Evolutionary conservation across 225 moss, liverwort and hornwort genomes (phyloP).

Genomic region (Neckera pumila): DNA sequence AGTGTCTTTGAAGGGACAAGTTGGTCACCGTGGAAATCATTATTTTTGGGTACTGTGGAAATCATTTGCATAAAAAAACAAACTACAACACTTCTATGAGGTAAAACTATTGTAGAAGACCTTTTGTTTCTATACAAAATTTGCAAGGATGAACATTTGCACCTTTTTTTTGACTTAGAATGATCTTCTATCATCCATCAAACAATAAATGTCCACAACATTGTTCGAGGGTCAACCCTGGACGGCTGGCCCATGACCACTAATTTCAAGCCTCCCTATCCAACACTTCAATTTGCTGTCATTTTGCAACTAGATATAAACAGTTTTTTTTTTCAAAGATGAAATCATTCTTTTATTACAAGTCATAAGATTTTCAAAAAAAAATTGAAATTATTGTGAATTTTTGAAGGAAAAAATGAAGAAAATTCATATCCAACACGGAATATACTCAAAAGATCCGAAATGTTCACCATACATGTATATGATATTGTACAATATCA

Average conservation of each 20-base stretch:
- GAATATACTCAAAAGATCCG: background rate
- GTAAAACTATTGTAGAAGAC: too few relatives aligned
- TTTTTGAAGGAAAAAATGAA: background rate
- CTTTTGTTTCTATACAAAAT: too few relatives aligned
- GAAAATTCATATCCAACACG: background rate
- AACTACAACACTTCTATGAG: too few relatives aligned
- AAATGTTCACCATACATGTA: background rate
- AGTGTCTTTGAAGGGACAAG: too few relatives aligned
- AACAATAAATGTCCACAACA: too few relatives aligned
- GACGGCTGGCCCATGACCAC: background rate
- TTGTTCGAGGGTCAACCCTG: too few relatives aligned
- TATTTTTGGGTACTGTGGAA: too few relatives aligned
- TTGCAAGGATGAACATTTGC: too few relatives aligned
- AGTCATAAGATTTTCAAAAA: background rate
- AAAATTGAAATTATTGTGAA: background rate
- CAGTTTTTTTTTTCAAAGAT: rapidly evolving
- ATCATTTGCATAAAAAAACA: too few relatives aligned
- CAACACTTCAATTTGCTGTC: background rate
- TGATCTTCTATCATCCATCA: too few relatives aligned
- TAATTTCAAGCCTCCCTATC: background rate
- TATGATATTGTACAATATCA: background rate
- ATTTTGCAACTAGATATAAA: background rate
- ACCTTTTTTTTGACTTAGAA: too few relatives aligned
- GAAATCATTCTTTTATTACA: background rate
- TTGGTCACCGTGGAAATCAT: too few relatives aligned